Base-by-base conservation (phyloP, 176 grass and related monocot genomes). In the Oryza punctata region DNA sequence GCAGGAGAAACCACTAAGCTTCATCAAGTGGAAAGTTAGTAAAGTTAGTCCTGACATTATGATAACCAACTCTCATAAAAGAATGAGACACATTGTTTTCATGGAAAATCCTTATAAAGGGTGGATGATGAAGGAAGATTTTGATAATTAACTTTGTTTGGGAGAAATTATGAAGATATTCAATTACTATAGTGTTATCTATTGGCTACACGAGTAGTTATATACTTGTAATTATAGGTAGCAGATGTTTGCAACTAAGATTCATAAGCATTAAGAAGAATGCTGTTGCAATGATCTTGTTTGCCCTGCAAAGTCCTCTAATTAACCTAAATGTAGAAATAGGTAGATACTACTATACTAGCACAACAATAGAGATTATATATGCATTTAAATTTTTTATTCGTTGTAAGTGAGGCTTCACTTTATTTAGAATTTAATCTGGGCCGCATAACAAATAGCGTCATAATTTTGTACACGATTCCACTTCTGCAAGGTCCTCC, bases 1-100 rank as follows among this genome's bases (percentile, higher is more conserved):
- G 68, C 21, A 73, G 67, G 26, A 80, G 25, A 29, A 88, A 40
- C 76, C 92, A 91, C 54, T 90, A 88, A 14, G 69, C 78, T 91
- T 95, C 89, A 73, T 95, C 89, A 73, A 93, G 25, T 40, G 83
- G 54, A 41, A 11, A 41, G 40, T 41, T 41, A 69, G 73, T 68
- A 79, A 69, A 67, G 16, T 86, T 73, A 86, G 72, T 66, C 70
- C 52, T 82, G 43, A 64, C 25, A 27, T 12, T 70, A 41, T 66
- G 72, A 71, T 78, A 73, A 18, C 40, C 26, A 79, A 30, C 6
- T 19, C 10, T 54, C 23, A 49, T 35, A 73, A 81, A 72, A 70
- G 74, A 67, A 63, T 2, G 19, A 2, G 82, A 6, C 2, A 66
- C 21, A 65, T 37, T 81, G 64, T n/a, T 76, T 30, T 15, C 5